These are phyloP conservation scores for Fusarium bulbicola DNA, from an alignment of 2,329 filamentous ascomycete species.

Conservation along the genomic window DNA sequence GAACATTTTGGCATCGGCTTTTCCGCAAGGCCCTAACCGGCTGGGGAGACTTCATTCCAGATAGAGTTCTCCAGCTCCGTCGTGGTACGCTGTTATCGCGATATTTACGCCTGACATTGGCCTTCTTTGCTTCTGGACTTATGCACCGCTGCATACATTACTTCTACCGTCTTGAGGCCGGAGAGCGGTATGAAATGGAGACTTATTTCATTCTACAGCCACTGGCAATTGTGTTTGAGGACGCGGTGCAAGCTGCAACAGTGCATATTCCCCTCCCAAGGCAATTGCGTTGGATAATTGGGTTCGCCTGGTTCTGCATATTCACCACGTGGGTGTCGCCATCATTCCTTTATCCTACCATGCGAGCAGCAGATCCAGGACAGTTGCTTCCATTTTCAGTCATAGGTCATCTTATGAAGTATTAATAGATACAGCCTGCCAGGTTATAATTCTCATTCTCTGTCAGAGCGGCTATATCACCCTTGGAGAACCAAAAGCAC, in stretches of 20 bases:
- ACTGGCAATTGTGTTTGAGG: background rate
- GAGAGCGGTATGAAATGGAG: background rate
- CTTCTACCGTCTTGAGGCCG: background rate
- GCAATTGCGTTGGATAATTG: background rate
- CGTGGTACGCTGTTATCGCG: background rate
- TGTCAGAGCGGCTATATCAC: background rate
- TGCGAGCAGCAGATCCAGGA: background rate
- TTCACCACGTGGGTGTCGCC: background rate
- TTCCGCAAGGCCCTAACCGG: background rate
- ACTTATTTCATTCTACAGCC: background rate
- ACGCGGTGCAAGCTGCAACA: background rate
- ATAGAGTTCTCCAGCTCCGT: background rate
- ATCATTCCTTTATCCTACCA: background rate
- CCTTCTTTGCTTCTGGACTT: background rate
- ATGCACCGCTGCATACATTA: background rate
- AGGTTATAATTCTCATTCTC: rapidly evolving
- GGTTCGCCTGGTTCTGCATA: background rate
- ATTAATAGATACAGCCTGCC: background rate
- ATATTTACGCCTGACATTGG: background rate
- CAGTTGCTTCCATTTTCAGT: background rate
- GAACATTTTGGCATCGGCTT: conserved; percentile 8
- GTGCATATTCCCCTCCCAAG: background rate
- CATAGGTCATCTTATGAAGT: background rate
- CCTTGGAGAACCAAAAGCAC: background rate
- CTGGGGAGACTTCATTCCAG: background rate